Conservation (phyloP, 148 eudicot species). For the Amaranthus palmeri region DNA sequence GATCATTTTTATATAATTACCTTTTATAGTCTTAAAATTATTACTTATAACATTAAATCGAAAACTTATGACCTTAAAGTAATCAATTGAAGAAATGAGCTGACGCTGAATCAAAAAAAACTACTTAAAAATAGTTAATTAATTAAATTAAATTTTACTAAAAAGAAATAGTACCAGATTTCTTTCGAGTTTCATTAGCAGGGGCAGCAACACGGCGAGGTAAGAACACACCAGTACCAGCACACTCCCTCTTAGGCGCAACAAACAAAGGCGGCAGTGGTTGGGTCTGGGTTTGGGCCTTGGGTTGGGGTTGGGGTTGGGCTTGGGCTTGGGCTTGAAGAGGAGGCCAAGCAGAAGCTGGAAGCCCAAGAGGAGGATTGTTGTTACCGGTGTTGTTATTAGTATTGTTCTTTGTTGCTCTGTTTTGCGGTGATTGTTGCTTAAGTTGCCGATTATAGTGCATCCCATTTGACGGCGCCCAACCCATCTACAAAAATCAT, state of each 20-base stretch:
- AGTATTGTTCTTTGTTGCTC: neutral
- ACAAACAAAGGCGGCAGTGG: conserved; percentile 36
- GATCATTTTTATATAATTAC: no score
- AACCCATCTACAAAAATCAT: conserved; percentile 5
- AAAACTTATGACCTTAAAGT: no score
- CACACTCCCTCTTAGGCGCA: conserved; percentile 37
- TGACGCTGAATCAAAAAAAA: no score
- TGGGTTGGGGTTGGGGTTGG: conserved; percentile 28
- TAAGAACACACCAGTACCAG: conserved; percentile 71
- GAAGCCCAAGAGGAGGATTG: conserved; percentile 31
- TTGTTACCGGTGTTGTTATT: conserved; percentile 4
- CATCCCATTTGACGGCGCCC: conserved; percentile 11
- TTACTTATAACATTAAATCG: no score
- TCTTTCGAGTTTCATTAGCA: conserved; percentile 36
- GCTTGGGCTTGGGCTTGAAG: conserved; percentile 40
- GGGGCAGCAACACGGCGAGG: conserved; percentile 41
- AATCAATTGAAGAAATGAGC: no score
- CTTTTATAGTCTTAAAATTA: no score
- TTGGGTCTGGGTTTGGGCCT: conserved; percentile 28
- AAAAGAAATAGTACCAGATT: conserved; percentile 32
- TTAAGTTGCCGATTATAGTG: conserved; percentile 11
- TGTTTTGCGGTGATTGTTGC: conserved; percentile 10
- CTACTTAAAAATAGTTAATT: neutral
- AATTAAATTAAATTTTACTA: neutral
- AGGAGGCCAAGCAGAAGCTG: conserved; percentile 60